Conservation (phyloP, 2,329 filamentous ascomycete species). For the Colletotrichum eremochloae region DNA sequence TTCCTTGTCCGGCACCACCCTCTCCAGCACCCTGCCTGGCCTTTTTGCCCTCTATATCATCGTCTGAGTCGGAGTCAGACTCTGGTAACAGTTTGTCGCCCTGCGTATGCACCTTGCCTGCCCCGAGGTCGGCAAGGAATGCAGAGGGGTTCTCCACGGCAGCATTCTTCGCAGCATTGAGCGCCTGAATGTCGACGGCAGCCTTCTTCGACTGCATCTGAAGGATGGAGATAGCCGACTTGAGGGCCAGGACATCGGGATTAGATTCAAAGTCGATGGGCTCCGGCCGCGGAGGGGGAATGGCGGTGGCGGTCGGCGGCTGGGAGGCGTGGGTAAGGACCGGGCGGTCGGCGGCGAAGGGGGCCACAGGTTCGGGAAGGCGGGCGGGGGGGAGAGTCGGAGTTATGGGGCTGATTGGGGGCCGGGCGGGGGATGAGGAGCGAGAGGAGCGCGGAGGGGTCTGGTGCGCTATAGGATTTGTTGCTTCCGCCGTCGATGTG, state of each 20-base stretch:
- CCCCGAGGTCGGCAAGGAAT: slow-evolving; percentile 77
- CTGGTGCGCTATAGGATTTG: slow-evolving; percentile 24
- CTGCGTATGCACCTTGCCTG: slow-evolving; percentile 68
- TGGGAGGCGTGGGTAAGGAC: slow-evolving; percentile 62
- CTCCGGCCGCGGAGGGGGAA: slow-evolving; percentile 62
- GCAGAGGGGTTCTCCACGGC: slow-evolving; percentile 78
- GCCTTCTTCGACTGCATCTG: slow-evolving; percentile 88
- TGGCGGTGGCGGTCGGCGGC: slow-evolving; percentile 52
- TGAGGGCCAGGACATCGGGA: slow-evolving; percentile 88
- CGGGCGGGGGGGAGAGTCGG: slow-evolving; percentile 60
- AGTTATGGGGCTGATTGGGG: slow-evolving; percentile 68
- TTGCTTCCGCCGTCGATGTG: slow-evolving; percentile 14
- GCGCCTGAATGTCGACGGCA: slow-evolving; percentile 77
- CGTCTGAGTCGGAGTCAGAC: slow-evolving; percentile 45
- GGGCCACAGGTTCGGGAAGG: slow-evolving; percentile 45
- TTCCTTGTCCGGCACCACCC: slow-evolving; percentile 14
- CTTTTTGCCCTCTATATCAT: slow-evolving; percentile 49
- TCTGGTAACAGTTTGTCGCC: slow-evolving; percentile 48
- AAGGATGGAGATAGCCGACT: slow-evolving; percentile 86
- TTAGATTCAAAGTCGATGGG: slow-evolving; percentile 75
- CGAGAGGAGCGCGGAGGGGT: slow-evolving; percentile 46
- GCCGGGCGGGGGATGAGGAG: slow-evolving; percentile 61
- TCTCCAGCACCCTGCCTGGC: slow-evolving; percentile 45
- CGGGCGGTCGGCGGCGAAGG: slow-evolving; percentile 52
- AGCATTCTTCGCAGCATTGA: slow-evolving; percentile 77